Evolutionary conservation across 192 early-diverging fungal species (phyloP).

Genomic region (Chytriomyces confervae): DNA sequence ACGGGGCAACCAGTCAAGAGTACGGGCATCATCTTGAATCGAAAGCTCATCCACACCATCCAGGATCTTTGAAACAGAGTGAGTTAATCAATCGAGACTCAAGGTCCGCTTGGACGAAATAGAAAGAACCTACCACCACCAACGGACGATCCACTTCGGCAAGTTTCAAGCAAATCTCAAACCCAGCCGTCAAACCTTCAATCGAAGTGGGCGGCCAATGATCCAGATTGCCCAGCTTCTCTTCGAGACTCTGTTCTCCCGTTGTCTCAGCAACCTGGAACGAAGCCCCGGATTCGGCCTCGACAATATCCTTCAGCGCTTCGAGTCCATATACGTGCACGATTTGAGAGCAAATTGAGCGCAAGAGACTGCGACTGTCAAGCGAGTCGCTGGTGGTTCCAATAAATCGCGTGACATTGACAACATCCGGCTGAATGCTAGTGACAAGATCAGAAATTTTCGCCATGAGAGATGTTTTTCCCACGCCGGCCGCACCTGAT

Average conservation of each 20-base stretch:
- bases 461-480: slow-evolving; percentile 34
- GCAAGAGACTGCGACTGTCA: slow-evolving; percentile 30
- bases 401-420: slow-evolving; percentile 26
- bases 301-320: slow-evolving; percentile 32
- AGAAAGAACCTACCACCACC: slow-evolving; percentile 22
- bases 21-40: slow-evolving; percentile 26
- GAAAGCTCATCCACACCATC: slow-evolving; percentile 37
- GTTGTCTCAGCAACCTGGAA: slow-evolving; percentile 29
- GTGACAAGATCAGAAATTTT: slow-evolving; percentile 17
- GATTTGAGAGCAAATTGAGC: slow-evolving; percentile 36
- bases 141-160: slow-evolving; percentile 22
- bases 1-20: slow-evolving; percentile 33
- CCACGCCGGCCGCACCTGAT: slow-evolving; percentile 34
- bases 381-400: slow-evolving; percentile 20
- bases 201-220: slow-evolving; percentile 32
- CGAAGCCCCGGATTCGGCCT: slow-evolving; percentile 7
- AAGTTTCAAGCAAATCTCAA: slow-evolving; percentile 32
- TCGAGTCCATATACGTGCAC: slow-evolving; percentile 26
- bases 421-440: slow-evolving; percentile 2
- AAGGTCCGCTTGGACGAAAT: not conserved
- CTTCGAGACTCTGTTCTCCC: slow-evolving; percentile 19
- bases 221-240: slow-evolving; percentile 36
- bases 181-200: slow-evolving; percentile 37
- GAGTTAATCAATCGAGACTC: not conserved
- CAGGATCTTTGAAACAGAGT: slow-evolving; percentile 10